phyloP scores from a whole-genome alignment of 1,139 yeast species.

The Fermentozyma sake region DNA sequence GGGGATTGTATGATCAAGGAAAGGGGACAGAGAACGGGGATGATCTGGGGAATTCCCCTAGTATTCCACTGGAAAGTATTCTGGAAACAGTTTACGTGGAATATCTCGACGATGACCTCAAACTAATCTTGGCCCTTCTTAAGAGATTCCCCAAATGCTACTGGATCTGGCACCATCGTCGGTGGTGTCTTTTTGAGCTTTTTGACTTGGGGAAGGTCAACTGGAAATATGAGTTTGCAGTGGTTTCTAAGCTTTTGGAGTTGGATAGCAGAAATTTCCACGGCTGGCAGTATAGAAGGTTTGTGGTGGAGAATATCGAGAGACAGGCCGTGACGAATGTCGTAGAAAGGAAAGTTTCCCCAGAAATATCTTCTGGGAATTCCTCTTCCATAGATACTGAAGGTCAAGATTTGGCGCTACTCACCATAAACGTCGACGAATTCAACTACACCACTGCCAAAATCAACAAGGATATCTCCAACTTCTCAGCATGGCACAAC shows the following conservation, averaged over 20 bases:
- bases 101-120: constrained; percentile 55
- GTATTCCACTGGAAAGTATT: no score
- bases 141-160: constrained; percentile 79
- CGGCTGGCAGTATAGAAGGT: constrained; percentile 93
- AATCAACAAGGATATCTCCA: constrained; percentile 80
- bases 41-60: no score
- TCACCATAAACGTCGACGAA: constrained; percentile 44
- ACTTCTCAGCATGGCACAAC: constrained; percentile 96
- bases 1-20: constrained; percentile 21
- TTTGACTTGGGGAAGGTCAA: constrained; percentile 43
- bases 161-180: constrained; percentile 95
- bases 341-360: neutral
- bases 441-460: constrained; percentile 73
- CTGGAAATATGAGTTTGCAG: constrained; percentile 66
- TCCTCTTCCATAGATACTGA: constrained; percentile 2
- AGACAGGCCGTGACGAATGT: constrained; percentile 11
- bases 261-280: constrained; percentile 83
- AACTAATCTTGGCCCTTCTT: constrained; percentile 55
- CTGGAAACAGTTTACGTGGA: constrained; percentile 9
- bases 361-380: neutral
- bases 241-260: constrained; percentile 64
- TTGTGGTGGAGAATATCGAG: constrained; percentile 55
- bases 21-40: constrained; percentile 11
- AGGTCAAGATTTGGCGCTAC: constrained; percentile 11
- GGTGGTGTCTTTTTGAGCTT: constrained; percentile 68